Percentiles rank a stretch among this genome's conserved stretches.
These are phyloP conservation scores for Solanum chmielewskii DNA, from an alignment of 257 asterid species.

Conservation along the genomic window DNA sequence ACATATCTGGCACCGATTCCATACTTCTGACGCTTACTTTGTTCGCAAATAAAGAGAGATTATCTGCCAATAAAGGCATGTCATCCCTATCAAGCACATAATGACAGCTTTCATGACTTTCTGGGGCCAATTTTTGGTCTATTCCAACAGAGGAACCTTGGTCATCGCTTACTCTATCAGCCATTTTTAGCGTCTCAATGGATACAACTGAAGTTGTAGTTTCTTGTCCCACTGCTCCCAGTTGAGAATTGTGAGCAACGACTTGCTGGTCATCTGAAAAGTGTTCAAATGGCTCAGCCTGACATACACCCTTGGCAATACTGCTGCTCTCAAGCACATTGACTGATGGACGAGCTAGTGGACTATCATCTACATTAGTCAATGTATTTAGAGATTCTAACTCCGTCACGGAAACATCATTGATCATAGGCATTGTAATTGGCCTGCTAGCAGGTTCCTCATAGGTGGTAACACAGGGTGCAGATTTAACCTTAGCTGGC, in stretches of 20 bases:
- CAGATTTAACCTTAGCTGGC: conserved; percentile 16
- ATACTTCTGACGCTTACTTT: conserved; percentile 23
- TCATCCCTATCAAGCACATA: conserved; percentile 9
- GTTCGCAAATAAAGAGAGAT: conserved; percentile 14
- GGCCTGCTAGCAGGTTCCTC: background rate
- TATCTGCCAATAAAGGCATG: conserved; percentile 5
- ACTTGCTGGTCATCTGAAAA: conserved; percentile 20
- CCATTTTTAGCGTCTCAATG: conserved; percentile 2
- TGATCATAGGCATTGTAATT: background rate
- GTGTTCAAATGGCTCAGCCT: conserved; percentile 12
- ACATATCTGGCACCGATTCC: conserved; percentile 23
- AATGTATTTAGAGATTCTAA: background rate
- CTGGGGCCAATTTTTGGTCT: conserved; percentile 18
- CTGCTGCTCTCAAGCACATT: background rate
- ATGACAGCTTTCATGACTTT: background rate
- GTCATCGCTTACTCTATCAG: conserved; percentile 6
- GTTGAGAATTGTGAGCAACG: conserved; percentile 10
- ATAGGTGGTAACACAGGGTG: conserved; percentile 8
- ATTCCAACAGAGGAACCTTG: conserved; percentile 4
- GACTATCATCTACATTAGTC: background rate
- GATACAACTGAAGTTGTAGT: conserved; percentile 13
- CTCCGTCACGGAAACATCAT: background rate
- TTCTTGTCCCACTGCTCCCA: conserved; percentile 22
- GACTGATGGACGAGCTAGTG: conserved; percentile 3
- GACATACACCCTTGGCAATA: background rate